Conservation (phyloP, 345 rosid genomes). For the Lepidium africanum region DNA sequence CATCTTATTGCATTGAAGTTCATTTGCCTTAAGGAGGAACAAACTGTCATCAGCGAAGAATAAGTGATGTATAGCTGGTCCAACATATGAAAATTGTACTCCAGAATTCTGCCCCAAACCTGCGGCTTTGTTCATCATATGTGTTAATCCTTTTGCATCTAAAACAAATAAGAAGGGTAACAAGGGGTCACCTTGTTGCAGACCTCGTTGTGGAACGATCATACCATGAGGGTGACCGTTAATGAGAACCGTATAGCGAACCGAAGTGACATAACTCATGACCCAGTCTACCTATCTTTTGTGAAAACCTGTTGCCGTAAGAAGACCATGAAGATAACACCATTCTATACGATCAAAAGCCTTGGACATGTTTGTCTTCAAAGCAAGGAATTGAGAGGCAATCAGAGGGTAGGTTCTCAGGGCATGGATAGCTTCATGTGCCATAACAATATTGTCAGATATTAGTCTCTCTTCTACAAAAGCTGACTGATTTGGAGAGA, state of each 20-base stretch:
- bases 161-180: neutral
- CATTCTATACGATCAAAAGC: neutral
- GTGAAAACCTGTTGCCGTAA: neutral
- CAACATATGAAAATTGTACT: no score
- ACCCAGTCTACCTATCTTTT: neutral
- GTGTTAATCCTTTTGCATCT: no score
- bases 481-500: neutral
- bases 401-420: no score
- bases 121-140: no score
- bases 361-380: neutral
- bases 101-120: no score
- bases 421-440: neutral
- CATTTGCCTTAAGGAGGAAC: no score
- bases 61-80: no score
- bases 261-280: neutral
- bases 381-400: neutral
- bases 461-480: no score
- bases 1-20: no score
- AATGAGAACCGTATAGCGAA: neutral
- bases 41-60: no score
- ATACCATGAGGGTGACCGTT: neutral
- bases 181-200: neutral
- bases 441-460: neutral
- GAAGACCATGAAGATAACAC: neutral
- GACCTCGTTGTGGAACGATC: neutral